Conservation (phyloP, 192 early-diverging fungal species). For the Coemansia sp. region DNA sequence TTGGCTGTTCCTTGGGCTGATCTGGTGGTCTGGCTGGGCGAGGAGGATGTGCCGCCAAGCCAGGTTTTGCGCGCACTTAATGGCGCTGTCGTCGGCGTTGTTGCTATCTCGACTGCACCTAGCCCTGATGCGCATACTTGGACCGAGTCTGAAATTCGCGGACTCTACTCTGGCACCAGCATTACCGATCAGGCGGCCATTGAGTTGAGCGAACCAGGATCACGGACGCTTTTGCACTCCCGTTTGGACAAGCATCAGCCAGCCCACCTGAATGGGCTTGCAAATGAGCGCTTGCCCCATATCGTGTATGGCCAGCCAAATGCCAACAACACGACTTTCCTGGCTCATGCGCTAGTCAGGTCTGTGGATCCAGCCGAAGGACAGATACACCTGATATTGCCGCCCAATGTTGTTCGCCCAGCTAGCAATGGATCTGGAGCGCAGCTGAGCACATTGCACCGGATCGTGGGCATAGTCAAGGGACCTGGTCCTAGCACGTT, state of each 20-base stretch:
- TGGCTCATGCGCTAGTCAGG: constrained; percentile 69
- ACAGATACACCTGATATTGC: constrained; percentile 61
- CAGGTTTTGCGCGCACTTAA: constrained; percentile 86
- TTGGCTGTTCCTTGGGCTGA: constrained; percentile 66
- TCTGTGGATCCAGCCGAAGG: constrained; percentile 64
- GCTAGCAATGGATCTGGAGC: not conserved
- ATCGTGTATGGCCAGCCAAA: constrained; percentile 52
- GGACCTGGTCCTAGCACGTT: constrained; percentile 33
- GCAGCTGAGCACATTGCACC: constrained; percentile 15
- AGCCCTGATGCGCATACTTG: constrained; percentile 29
- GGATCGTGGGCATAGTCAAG: constrained; percentile 47
- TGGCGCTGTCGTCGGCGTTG: constrained; percentile 80
- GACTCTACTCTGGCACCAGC: constrained; percentile 19
- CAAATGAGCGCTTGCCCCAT: constrained; percentile 24
- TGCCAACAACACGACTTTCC: constrained; percentile 57
- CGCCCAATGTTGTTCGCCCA: constrained; percentile 35
- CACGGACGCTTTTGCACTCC: constrained; percentile 27
- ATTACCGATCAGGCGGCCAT: constrained; percentile 36
- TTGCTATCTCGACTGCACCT: constrained; percentile 51
- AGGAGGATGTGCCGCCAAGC: constrained; percentile 75
- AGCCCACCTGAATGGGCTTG: not conserved
- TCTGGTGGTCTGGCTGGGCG: constrained; percentile 70
- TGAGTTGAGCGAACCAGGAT: constrained; percentile 41
- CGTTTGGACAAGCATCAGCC: not conserved
- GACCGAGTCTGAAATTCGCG: constrained; percentile 29